Percentiles rank a stretch among this genome's conserved stretches.
phyloP scores from a whole-genome alignment of 139 green algal genomes.

The Chlamydomonas schloesseri region DNA sequence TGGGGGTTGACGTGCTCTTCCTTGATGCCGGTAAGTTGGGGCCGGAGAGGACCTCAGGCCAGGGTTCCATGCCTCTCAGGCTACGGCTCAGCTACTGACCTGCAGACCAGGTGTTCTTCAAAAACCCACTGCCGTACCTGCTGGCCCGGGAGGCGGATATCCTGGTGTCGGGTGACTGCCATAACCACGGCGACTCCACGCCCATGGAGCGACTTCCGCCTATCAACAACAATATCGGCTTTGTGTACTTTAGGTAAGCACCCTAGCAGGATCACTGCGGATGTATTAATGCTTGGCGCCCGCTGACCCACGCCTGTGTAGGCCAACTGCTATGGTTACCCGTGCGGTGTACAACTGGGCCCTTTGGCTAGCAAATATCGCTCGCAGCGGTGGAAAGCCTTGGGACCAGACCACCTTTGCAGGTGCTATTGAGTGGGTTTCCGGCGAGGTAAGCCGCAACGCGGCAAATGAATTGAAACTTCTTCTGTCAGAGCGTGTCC shows the following conservation, averaged over 20 bases:
- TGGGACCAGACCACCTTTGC: conserved; percentile 42
- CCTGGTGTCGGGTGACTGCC: conserved; percentile 33
- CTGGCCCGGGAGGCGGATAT: conserved; percentile 24
- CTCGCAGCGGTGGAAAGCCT: neutral
- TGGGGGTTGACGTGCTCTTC: conserved; percentile 37
- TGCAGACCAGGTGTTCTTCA: conserved; percentile 32
- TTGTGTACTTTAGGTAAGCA: conserved; percentile 37
- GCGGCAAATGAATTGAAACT: too few relatives aligned
- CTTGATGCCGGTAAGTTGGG: conserved; percentile 33
- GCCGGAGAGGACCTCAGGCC: too few relatives aligned
- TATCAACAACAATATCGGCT: conserved; percentile 46
- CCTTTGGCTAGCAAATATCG: conserved; percentile 25
- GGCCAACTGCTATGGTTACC: conserved; percentile 16
- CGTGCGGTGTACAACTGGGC: conserved; percentile 37
- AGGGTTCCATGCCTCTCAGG: too few relatives aligned
- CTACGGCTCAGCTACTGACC: too few relatives aligned
- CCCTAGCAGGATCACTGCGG: neutral
- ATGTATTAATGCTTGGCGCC: neutral
- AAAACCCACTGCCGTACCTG: conserved; percentile 42
- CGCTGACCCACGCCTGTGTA: neutral
- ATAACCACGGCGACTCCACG: conserved; percentile 18
- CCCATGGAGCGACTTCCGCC: conserved; percentile 16
- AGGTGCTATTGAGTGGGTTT: conserved; percentile 7
- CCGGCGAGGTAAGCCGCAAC: neutral
- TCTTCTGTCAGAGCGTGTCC: too few relatives aligned